phyloP scores from a whole-genome alignment of 805 yeast genomes.

The Middelhovenomyces tepae region DNA sequence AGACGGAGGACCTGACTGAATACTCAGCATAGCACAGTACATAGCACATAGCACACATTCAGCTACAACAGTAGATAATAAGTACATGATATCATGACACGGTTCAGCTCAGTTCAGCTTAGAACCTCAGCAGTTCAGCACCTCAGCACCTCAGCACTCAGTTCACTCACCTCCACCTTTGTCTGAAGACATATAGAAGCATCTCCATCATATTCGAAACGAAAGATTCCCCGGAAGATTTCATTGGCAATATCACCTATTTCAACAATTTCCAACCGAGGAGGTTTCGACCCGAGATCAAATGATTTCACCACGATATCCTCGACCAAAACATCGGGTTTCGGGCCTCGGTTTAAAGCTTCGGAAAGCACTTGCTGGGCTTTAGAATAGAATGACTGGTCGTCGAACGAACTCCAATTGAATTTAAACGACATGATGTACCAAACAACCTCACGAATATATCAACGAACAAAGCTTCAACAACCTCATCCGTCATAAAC shows the following conservation, averaged over 20 bases:
- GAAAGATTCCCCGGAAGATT: conserved; percentile 55
- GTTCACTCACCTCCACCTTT: conserved; percentile 67
- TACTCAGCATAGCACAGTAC: too few species aligned
- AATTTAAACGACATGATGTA: conserved; percentile 41
- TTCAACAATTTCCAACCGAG: conserved; percentile 65
- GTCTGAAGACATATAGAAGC: conserved; percentile 63
- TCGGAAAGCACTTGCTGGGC: conserved; percentile 33
- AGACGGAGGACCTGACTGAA: too few species aligned
- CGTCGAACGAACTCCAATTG: conserved; percentile 69
- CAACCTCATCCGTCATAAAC: too few species aligned
- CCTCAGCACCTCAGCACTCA: too few species aligned
- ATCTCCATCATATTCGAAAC: conserved; percentile 65
- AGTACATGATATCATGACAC: too few species aligned
- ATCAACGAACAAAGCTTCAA: too few species aligned
- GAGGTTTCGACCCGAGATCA: conserved; percentile 66
- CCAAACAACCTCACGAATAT: too few species aligned
- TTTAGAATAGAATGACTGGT: conserved; percentile 52
- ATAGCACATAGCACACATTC: too few species aligned
- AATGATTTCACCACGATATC: conserved; percentile 56
- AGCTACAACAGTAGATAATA: too few species aligned
- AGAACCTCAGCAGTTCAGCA: too few species aligned
- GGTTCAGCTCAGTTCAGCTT: too few species aligned
- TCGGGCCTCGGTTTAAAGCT: conserved; percentile 24
- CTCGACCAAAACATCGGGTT: conserved; percentile 26
- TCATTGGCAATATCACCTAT: conserved; percentile 61